A percentile compares a stretch with the other conserved stretches of the same genome.
Evolutionary conservation across 495 filamentous ascomycete genomes (phyloP).

Genomic region (Aspergillus saccharolyticus): DNA sequence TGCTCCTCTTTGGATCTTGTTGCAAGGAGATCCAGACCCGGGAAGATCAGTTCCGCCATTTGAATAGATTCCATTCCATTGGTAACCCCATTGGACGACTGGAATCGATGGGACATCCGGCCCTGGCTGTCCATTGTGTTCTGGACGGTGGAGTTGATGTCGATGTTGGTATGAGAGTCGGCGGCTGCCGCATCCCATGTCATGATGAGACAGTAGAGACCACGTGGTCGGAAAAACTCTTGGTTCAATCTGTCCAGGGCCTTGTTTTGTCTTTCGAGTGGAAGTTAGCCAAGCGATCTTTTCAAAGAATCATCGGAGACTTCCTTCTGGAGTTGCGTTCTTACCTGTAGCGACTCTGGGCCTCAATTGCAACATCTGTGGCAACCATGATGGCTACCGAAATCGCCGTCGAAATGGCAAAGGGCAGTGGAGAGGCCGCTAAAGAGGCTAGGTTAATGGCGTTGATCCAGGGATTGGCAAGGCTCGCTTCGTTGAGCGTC

Average conservation of each 20-base stretch:
- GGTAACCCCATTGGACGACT: slow-evolving; percentile 33
- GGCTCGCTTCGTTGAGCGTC: slow-evolving; percentile 36
- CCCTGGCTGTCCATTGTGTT: slow-evolving; percentile 5
- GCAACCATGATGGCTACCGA: slow-evolving; percentile 26
- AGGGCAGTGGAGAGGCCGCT: slow-evolving; percentile 29
- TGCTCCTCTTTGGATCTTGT: slow-evolving; percentile 4
- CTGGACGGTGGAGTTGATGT: slow-evolving; percentile 16
- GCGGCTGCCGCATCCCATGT: slow-evolving; percentile 40
- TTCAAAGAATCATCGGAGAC: too few species aligned
- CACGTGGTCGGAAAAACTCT: slow-evolving; percentile 51
- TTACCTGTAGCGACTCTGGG: slow-evolving; percentile 27
- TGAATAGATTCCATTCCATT: slow-evolving; percentile 40
- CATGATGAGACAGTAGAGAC: slow-evolving; percentile 52
- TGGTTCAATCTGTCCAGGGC: slow-evolving; percentile 52
- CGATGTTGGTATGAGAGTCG: slow-evolving; percentile 21
- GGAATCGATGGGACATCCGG: slow-evolving; percentile 24
- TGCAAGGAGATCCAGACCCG: slow-evolving; percentile 20
- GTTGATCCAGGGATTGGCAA: slow-evolving; percentile 27
- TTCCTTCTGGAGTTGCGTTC: too few species aligned
- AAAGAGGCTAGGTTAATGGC: slow-evolving; percentile 30
- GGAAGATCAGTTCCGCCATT: slow-evolving; percentile 46
- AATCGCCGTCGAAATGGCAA: slow-evolving; percentile 31
- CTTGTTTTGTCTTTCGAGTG: slow-evolving; percentile 45
- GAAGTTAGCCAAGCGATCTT: too few species aligned
- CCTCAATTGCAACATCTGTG: slow-evolving; percentile 36